Base-by-base conservation (phyloP, 768 basidiomycete genomes). In the Tulasnella sp. region DNA sequence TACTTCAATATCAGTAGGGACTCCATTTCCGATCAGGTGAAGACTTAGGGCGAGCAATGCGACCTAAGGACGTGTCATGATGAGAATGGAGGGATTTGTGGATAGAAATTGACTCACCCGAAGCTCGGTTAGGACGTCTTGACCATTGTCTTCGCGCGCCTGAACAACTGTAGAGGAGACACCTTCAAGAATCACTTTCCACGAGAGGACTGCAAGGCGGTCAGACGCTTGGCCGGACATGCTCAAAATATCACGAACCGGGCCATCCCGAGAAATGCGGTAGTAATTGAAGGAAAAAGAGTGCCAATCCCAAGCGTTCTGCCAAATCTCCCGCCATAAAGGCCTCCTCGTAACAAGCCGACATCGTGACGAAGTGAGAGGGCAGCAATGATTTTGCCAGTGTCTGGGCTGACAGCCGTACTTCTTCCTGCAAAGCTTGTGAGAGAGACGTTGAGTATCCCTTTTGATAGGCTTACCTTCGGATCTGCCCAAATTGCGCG, bases 261-360 rank as follows among this genome's bases (percentile, higher is more conserved):
- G 87, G 86, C 93, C 93, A 94, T 19, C 81, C 84, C 24, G 92
- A 88, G 84, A 93, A 92, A 84, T 92, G 89, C 0, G 92, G 87
- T n/a, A 87, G 90, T 39, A 94, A 87, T 82, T 92, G 92, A 40
- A 90, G 87, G 24, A 94, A 85, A 84, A 94, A 94, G 12, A 88
- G 86, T 21, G 90, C 86, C 16, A 94, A 86, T 75, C 87, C 88
- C 44, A 89, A 85, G 21, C 91, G 89, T 75, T 93, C 92, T 0
- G 86, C 80, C 18, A 91, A 86, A 1, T 92, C 89, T 6, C 89
- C 86, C 77, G 88, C 91, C 10, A 86, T 83, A 38, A 94, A 82
- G 8, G 88, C 87, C 82, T 92, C 91, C 77, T 89, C 88, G 91
- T 92, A 94, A 82, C 92, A 94, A 24, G 85, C 85, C 10, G 92